Conservation (phyloP, 1,284 basidiomycete species). For the Exobasidium rhododendri region DNA sequence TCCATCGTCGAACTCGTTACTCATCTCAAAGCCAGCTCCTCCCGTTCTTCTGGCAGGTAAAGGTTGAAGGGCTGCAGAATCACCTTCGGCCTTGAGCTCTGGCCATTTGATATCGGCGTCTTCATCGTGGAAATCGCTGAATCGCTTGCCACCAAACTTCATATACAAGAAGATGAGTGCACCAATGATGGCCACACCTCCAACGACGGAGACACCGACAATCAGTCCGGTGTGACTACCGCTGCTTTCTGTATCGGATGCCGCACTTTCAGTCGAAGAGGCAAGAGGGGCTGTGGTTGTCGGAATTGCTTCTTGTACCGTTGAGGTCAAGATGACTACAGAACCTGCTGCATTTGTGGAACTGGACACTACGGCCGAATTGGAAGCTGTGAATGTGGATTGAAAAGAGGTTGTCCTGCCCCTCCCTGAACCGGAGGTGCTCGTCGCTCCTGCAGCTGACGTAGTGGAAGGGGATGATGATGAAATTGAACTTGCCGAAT, state of each 20-base stretch:
- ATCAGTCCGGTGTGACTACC: conserved; percentile 40
- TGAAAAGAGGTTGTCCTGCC: not conserved
- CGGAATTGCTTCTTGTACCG: not conserved
- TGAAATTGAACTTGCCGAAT: conserved; percentile 16
- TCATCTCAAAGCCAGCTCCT: conserved; percentile 53
- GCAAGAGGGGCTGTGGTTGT: not conserved
- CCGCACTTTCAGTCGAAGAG: not conserved
- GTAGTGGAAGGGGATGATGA: conserved; percentile 10
- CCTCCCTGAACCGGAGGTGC: not conserved
- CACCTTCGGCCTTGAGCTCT: conserved; percentile 46
- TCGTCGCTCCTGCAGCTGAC: not conserved
- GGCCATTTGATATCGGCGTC: conserved; percentile 53
- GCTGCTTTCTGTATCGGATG: not conserved
- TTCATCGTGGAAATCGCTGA: conserved; percentile 34
- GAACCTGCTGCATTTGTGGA: not conserved
- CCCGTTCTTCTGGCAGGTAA: conserved; percentile 49
- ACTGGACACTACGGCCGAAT: not conserved
- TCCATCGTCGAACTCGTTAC: conserved; percentile 42
- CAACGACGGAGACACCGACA: conserved; percentile 45
- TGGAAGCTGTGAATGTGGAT: not conserved
- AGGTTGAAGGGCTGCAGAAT: conserved; percentile 42
- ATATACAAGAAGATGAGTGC: conserved; percentile 41
- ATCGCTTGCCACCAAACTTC: conserved; percentile 42
- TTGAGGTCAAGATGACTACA: not conserved
- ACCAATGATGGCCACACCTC: conserved; percentile 42